Conservation (phyloP, 768 basidiomycete species). For the Tricholoma flavovirens region DNA sequence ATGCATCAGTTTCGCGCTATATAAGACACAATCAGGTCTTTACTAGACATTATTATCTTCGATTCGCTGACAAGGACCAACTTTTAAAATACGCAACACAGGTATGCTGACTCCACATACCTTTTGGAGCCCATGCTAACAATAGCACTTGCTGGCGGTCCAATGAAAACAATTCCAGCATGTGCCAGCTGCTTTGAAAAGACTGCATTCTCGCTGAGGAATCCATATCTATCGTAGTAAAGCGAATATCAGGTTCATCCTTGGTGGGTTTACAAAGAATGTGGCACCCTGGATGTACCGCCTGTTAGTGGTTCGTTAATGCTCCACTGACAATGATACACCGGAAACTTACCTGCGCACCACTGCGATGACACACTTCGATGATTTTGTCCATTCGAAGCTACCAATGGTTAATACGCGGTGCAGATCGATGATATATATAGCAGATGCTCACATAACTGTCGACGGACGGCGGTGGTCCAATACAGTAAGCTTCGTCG, state of each 20-base stretch:
- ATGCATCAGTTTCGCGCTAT: background rate
- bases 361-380: constrained; percentile 71
- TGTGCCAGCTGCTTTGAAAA: constrained; percentile 73
- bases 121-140: constrained; percentile 95
- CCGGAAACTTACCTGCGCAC: constrained; percentile 64
- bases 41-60: constrained; percentile 90
- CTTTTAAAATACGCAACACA: background rate
- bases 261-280: background rate
- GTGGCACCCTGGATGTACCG: constrained; percentile 83
- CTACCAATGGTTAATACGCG: constrained; percentile 30
- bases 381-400: constrained; percentile 86
- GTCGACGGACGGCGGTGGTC: constrained; percentile 82
- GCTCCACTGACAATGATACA: background rate
- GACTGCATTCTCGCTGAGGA: constrained; percentile 84
- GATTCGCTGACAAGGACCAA: constrained; percentile 57
- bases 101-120: constrained; percentile 28
- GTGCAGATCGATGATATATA: background rate
- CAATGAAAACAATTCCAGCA: constrained; percentile 85
- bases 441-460: constrained; percentile 65
- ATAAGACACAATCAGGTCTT: constrained; percentile 11
- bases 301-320: constrained; percentile 36
- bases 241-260: constrained; percentile 2
- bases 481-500: constrained; percentile 89
- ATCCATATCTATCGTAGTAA: constrained; percentile 57
- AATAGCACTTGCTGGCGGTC: constrained; percentile 84